Evolutionary conservation across 345 rosid species (phyloP).

Genomic region (Eucalyptus regnans): DNA sequence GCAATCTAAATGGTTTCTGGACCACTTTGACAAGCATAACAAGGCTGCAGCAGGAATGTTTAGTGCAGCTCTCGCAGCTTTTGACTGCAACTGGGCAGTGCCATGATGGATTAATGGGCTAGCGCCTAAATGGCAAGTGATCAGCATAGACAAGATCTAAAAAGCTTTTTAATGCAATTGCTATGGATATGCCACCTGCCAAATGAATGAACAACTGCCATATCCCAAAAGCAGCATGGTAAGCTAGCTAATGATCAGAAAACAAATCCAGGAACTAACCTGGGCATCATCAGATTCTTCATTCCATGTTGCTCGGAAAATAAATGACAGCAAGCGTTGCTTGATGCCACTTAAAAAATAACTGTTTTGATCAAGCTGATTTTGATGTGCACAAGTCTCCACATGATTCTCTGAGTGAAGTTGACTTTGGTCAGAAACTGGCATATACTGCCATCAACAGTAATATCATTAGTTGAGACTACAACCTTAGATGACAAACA

Average conservation of each 20-base stretch:
- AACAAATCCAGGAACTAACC: slow-evolving; percentile 32
- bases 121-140: not conserved
- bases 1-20: not conserved
- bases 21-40: not conserved
- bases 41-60: not conserved
- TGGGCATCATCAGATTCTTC: slow-evolving; percentile 50
- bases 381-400: slow-evolving; percentile 23
- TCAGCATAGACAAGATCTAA: not conserved
- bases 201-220: not conserved
- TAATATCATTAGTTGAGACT: not conserved
- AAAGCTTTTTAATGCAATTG: not conserved
- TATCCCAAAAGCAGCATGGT: not conserved
- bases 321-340: slow-evolving; percentile 87
- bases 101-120: not conserved
- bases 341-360: slow-evolving; percentile 76
- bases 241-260: not conserved
- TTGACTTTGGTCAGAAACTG: slow-evolving; percentile 33
- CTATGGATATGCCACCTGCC: not conserved
- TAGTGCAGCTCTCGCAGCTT: not conserved
- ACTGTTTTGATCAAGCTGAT: slow-evolving; percentile 26
- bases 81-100: not conserved
- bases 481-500: not conserved
- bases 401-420: slow-evolving; percentile 17
- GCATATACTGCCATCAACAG: slow-evolving; percentile 29
- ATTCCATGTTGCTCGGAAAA: slow-evolving; percentile 73